These are phyloP conservation scores for Solanum infundibuliforme DNA, from an alignment of 257 asterid species.

Conservation along the genomic window DNA sequence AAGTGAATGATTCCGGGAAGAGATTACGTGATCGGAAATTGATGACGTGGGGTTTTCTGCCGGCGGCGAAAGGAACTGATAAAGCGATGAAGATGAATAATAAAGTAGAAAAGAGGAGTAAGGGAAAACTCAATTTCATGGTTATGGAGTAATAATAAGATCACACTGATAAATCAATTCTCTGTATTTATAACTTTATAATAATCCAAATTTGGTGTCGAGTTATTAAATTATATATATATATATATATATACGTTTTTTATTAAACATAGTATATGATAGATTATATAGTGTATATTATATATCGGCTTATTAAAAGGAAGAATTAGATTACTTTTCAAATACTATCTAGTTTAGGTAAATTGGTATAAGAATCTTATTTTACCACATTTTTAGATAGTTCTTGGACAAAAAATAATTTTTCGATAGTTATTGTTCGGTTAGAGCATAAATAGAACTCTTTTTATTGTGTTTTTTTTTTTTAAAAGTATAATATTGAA, in stretches of 20 bases:
- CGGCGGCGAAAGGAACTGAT: slow-evolving; percentile 11
- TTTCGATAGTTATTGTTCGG: too few relatives aligned
- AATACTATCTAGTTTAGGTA: background rate
- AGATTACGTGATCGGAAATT: slow-evolving; percentile 49
- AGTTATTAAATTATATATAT: too few relatives aligned
- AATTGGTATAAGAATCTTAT: background rate
- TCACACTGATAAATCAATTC: background rate
- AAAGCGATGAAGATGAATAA: slow-evolving; percentile 7
- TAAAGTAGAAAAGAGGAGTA: background rate
- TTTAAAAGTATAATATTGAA: too few relatives aligned
- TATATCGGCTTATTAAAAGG: background rate
- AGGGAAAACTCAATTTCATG: background rate
- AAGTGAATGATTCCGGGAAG: slow-evolving; percentile 57
- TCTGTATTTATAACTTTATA: background rate
- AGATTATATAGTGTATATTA: too few relatives aligned
- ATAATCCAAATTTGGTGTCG: background rate
- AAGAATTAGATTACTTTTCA: background rate
- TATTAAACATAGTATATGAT: background rate
- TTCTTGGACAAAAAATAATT: too few relatives aligned
- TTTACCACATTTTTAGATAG: background rate
- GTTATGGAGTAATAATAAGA: background rate
- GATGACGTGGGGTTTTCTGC: slow-evolving; percentile 45
- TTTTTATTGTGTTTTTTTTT: too few relatives aligned
- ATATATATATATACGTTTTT: too few relatives aligned
- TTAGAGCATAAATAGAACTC: too few relatives aligned